These are phyloP conservation scores for Fragaria iinumae DNA, from an alignment of 306 rosid genomes.

Conservation along the genomic window DNA sequence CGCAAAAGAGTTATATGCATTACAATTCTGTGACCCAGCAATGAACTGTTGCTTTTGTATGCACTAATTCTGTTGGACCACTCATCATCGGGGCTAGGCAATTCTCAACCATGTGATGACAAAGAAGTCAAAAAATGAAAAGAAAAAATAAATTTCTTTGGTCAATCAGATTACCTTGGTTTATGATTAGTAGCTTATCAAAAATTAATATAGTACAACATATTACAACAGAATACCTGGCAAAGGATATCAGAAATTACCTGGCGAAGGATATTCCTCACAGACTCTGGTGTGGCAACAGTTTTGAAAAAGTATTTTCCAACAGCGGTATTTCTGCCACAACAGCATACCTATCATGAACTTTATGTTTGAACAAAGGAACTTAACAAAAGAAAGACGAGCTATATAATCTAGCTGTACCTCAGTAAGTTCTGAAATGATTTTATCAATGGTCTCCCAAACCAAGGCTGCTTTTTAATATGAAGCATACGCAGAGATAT, in stretches of 20 bases:
- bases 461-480: conserved; percentile 95
- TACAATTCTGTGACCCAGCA: background rate
- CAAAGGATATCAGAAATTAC: conserved; percentile 64
- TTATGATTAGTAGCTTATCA: background rate
- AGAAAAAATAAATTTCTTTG: background rate
- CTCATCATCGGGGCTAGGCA: background rate
- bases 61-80: background rate
- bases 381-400: conserved; percentile 6
- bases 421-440: conserved; percentile 87
- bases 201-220: background rate
- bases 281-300: conserved; percentile 77
- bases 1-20: background rate
- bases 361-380: conserved; percentile 12
- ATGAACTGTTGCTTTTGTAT: background rate
- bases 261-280: conserved; percentile 81
- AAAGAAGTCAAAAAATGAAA: background rate
- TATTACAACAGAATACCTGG: conserved; percentile 54
- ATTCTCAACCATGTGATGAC: background rate
- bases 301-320: conserved; percentile 66
- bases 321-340: conserved; percentile 68
- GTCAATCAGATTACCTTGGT: background rate
- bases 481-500: conserved; percentile 94
- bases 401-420: conserved; percentile 33
- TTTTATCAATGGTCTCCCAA: conserved; percentile 68
- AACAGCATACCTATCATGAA: conserved; percentile 24